Base-by-base conservation (phyloP, 768 basidiomycete species). In the Melanogaster broomeanus region DNA sequence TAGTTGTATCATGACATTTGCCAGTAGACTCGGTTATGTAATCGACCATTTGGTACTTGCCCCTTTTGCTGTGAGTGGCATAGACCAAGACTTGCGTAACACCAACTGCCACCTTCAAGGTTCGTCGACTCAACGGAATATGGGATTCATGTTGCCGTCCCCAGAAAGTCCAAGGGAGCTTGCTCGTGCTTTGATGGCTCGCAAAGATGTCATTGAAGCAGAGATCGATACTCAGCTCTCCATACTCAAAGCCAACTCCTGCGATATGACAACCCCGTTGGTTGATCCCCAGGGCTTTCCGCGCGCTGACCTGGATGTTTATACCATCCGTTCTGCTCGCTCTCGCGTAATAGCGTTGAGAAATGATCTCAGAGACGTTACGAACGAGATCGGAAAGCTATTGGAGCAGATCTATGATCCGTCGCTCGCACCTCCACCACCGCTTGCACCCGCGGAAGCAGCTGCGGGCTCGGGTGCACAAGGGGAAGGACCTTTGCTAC, bases 241-340 rank as follows among this genome's bases (percentile, higher is more conserved):
- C 38, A 77, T 91, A 48, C 81, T 93, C 58, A 73, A 76, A 60
- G 72, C 77, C 44, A 88, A 91, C 61, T 71, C 77, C 37, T 79
- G 79, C 28, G 84, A 79, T 2, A 81, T 93, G 75, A 71, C 81
- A 22, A 81, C 88, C 0, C 84, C 90, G 0, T 81, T 98, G 30
- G 81, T 97, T 42, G 93, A 97, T 64, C 56, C 74, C 1, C 90
- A 97, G 46, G 96, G 96, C 7, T 98, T 92, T 68, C 95, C 95
- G 1, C 80, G 93, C 13, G 83, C 82, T 13, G 88, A 96, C 70
- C 80, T 98, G 55, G 90, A 95, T 58, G 76, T 96, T 16, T 90
- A 83, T 63, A 84, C 87, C 11, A 85, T 95, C 18, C 77, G 91
- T 21, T 72, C 74, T 42, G 90, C 92, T 12, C 79, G 93, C 46